Evolutionary conservation across 192 early-diverging fungal genomes (phyloP).

Genomic region (Gamsiella multidivaricata): DNA sequence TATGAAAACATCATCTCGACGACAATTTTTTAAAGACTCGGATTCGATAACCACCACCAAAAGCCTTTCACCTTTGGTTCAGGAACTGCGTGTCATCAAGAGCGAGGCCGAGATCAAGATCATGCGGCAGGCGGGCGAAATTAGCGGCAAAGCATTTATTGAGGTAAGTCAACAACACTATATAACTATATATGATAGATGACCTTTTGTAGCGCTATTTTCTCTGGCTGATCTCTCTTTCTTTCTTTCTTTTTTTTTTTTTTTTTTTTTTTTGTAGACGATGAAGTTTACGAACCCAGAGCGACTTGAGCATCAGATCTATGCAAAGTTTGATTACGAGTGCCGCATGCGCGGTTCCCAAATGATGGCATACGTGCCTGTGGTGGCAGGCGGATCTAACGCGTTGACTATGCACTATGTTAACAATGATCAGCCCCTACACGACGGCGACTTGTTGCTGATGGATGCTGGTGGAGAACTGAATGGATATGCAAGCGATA

Average conservation of each 20-base stretch:
- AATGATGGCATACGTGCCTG: slow-evolving; percentile 92
- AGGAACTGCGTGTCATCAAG: slow-evolving; percentile 84
- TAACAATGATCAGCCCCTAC: slow-evolving; percentile 76
- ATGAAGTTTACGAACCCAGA: slow-evolving; percentile 82
- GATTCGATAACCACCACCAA: slow-evolving; percentile 35
- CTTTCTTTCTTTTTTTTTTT: slow-evolving; percentile 3
- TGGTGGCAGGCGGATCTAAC: slow-evolving; percentile 92
- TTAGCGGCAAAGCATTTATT: slow-evolving; percentile 84
- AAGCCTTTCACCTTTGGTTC: slow-evolving; percentile 66
- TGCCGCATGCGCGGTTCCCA: slow-evolving; percentile 69
- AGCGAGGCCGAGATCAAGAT: slow-evolving; percentile 78
- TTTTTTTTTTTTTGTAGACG: slow-evolving; percentile 38
- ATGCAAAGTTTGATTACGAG: slow-evolving; percentile 80
- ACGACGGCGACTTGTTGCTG: slow-evolving; percentile 85
- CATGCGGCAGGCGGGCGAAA: slow-evolving; percentile 80
- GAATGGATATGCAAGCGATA: slow-evolving; percentile 89
- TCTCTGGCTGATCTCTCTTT: background rate
- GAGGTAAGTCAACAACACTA: slow-evolving; percentile 49
- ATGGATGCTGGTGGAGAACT: slow-evolving; percentile 94
- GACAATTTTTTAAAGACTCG: slow-evolving; percentile 17
- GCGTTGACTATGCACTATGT: slow-evolving; percentile 97
- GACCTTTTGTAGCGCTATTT: too few species aligned
- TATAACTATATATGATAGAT: too few species aligned
- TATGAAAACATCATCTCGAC: background rate
- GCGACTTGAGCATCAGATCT: slow-evolving; percentile 78